Base-by-base conservation (phyloP, 2,329 filamentous ascomycete genomes). In the Alternaria ventricosa region DNA sequence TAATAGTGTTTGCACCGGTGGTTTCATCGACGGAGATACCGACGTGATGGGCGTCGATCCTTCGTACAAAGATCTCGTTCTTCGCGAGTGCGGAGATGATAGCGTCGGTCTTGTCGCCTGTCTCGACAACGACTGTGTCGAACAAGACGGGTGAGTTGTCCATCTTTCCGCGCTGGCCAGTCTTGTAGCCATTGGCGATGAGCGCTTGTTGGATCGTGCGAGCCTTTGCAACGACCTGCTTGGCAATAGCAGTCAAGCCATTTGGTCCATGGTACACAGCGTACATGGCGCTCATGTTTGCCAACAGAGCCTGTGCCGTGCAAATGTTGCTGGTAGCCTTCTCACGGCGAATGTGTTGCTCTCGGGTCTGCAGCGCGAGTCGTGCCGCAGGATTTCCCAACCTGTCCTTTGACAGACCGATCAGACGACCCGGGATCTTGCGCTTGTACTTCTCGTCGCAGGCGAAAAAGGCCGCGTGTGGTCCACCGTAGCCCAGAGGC, bases 251-350 rank as follows among this genome's bases (percentile, higher is more conserved):
- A 81, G 89, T 93, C 55, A 98, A 83, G 18, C 94, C 94, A 57
- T 89, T 81, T 1, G 95, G 95, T 4, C 95, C 95, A 78, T 98
- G 95, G 80, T 97, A 98, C 57, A 97, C 86, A 56, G 94, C 94
- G 77, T 97, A 98, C 83, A 97, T 91, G 58, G 94, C 93, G 71
- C 89, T 95, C 93, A 97, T 97, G 80, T 98, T 98, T 41, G 95
- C 95, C 55, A 97, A 85, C 25, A 98, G 84, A 9, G 95, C 95
- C 82, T 98, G 95, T 1, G 95, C 94, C 2, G 95, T 98, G 84
- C 95, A 98, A 63, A 97, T 94, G 77, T 98, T 98, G 84, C 94
- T 97, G 2, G 95, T 98, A 1, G 95, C 95, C 86, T 97, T 97
- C 80, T 98, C 95, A 75, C 95, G 88, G 69, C 95, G 88, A 78